A percentile compares a stretch with the other conserved stretches of the same genome.
phyloP scores from a whole-genome alignment of 179 eudicot genomes.

The Monotropa hypopitys region DNA sequence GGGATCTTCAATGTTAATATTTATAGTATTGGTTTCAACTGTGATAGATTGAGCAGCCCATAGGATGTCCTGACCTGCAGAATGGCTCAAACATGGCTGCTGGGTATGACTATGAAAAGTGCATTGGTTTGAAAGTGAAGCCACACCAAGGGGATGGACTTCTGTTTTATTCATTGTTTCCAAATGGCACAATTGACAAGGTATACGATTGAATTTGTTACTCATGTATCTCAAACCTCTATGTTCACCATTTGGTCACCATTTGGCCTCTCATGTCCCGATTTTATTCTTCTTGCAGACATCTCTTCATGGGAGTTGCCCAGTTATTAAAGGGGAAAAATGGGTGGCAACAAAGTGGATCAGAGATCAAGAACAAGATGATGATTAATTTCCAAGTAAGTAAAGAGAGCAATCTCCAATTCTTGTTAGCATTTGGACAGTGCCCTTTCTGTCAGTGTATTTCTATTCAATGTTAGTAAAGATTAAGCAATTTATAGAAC shows the following conservation, averaged over 20 bases:
- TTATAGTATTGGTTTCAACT: neutral
- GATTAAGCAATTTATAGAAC: neutral
- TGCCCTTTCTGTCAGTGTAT: neutral
- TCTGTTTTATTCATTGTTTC: conserved; percentile 49
- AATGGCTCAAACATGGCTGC: conserved; percentile 31
- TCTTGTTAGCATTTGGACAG: neutral
- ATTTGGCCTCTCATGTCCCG: neutral
- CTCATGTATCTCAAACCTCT: neutral
- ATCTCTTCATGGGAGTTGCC: conserved; percentile 64
- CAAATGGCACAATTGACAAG: conserved; percentile 62
- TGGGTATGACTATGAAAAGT: conserved; percentile 43
- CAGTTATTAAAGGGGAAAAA: conserved; percentile 56
- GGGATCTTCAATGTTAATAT: neutral
- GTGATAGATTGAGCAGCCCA: neutral
- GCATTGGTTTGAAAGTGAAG: conserved; percentile 59
- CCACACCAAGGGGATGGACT: conserved; percentile 61
- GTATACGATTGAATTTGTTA: conserved; percentile 22
- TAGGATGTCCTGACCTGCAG: conserved; percentile 21
- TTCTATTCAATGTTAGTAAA: neutral
- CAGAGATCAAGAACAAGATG: conserved; percentile 31
- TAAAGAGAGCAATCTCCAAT: too few relatives aligned
- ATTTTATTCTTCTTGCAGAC: conserved; percentile 20
- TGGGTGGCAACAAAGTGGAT: conserved; percentile 75
- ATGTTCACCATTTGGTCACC: neutral
- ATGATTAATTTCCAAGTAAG: too few relatives aligned